Base-by-base conservation (phyloP, 75 land plant species). In the Cryptomeria japonica region DNA sequence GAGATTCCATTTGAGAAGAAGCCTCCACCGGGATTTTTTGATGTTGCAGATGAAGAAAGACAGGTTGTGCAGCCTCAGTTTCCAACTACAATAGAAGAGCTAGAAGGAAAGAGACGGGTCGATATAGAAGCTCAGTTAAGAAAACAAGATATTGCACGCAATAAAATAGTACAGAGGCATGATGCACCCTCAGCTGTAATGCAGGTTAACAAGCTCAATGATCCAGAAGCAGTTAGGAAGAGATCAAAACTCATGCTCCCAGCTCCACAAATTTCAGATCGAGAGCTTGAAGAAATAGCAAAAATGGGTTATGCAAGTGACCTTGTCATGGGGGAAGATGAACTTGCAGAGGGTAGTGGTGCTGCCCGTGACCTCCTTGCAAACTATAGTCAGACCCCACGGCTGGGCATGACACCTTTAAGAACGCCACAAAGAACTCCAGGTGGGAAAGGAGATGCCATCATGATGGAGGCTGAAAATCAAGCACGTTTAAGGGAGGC, bases 401-500 rank as follows among this genome's bases (percentile, higher is more conserved):
- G 92, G 12, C 92, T 64, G 31, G 96, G 98, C 73, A 97, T 95
- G 98, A 95, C 97, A 75, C 99, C 98, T 13, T 72, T 93, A 39
- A 91, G 97, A 38, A 96, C 97, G 2, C 95, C 99, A 36, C 99
- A 94, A 80, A 97, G 98, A 87, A 97, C 98, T 19, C 99, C 97
- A 51, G 96, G 94, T 86, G 96, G 96, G 32, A 98, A 98, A 88
- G 94, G 91, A 73, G 99, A 98, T 91, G 98, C 98, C 75, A 95
- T 98, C 47, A 94, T 98, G 99, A 98, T 98, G 99, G 99, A 98
- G 85, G 99, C 99, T 86, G 99, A 98, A 90, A 98, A 98, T 83
- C 95, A 95, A 76, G 95, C 96, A 37, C 92, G 99, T 39, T 86
- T 98, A 82, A 93, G 96, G 86, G 96, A 97, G 84, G 95, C 97